Conservation (phyloP, 2,329 filamentous ascomycete species). For the Cryphonectria parasitica region DNA sequence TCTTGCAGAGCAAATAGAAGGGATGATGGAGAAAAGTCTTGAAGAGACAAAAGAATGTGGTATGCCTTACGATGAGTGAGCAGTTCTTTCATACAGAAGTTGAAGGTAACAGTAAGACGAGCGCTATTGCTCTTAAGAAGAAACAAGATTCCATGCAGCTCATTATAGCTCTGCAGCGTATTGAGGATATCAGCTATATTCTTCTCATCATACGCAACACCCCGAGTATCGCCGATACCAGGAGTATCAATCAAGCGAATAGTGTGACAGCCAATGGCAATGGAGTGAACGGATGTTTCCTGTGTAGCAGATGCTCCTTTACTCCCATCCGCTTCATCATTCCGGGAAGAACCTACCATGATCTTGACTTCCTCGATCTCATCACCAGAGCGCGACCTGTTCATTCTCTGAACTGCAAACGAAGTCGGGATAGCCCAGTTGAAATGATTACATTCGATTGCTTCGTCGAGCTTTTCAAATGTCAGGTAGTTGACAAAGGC, state of each 20-base stretch:
- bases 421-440: slow-evolving; percentile 45
- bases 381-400: slow-evolving; percentile 32
- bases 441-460: slow-evolving; percentile 35
- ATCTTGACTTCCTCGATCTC: slow-evolving; percentile 37
- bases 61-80: slow-evolving; percentile 36
- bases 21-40: no score
- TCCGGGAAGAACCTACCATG: slow-evolving; percentile 35
- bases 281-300: slow-evolving; percentile 39
- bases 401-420: slow-evolving; percentile 41
- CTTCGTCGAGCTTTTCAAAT: slow-evolving; percentile 44
- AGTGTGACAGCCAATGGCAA: slow-evolving; percentile 36
- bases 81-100: slow-evolving; percentile 46
- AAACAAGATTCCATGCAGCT: slow-evolving; percentile 48
- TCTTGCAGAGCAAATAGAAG: no score
- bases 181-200: slow-evolving; percentile 46
- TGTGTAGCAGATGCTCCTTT: slow-evolving; percentile 44
- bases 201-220: slow-evolving; percentile 40
- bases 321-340: slow-evolving; percentile 39
- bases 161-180: slow-evolving; percentile 39
- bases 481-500: slow-evolving; percentile 51
- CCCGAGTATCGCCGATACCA: slow-evolving; percentile 47
- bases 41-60: no score
- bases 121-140: slow-evolving; percentile 46
- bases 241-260: slow-evolving; percentile 48
- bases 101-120: slow-evolving; percentile 43